Conservation (phyloP, 768 basidiomycete genomes). For the Baorangia bicolor region DNA sequence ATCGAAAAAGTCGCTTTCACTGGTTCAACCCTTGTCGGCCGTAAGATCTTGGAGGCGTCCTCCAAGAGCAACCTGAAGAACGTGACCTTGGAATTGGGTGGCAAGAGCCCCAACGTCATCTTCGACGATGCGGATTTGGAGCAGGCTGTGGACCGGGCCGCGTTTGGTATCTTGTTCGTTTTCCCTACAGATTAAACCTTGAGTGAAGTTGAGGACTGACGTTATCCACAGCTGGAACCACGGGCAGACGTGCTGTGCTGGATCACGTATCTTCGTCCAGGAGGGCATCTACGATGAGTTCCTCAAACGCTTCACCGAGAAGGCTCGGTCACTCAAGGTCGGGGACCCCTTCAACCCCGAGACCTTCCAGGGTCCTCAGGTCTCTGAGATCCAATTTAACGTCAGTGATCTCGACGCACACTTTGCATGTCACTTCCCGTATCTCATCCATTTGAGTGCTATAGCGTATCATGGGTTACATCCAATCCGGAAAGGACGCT, state of each 20-base stretch:
- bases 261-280: constrained; percentile 81
- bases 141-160: too few species aligned
- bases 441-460: neutral
- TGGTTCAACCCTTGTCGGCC: too few species aligned
- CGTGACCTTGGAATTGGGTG: too few species aligned
- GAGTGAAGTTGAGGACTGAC: too few species aligned
- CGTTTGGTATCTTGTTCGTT: too few species aligned
- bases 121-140: too few species aligned
- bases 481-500: constrained; percentile 66
- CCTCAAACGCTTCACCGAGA: constrained; percentile 57
- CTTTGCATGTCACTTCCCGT: neutral
- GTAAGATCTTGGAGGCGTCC: too few species aligned
- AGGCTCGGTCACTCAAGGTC: constrained; percentile 54
- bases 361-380: constrained; percentile 74
- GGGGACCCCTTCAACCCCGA: constrained; percentile 66
- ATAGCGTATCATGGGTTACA: constrained; percentile 75
- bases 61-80: too few species aligned
- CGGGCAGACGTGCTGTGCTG: constrained; percentile 79
- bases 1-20: too few species aligned
- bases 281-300: constrained; percentile 69
- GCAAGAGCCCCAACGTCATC: too few species aligned
- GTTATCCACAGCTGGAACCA: constrained; percentile 53
- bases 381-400: constrained; percentile 71
- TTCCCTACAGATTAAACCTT: too few species aligned
- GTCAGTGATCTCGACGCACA: constrained; percentile 36